Conservation (phyloP, 192 early-diverging fungal species). For the Glomus cerebriforme region DNA sequence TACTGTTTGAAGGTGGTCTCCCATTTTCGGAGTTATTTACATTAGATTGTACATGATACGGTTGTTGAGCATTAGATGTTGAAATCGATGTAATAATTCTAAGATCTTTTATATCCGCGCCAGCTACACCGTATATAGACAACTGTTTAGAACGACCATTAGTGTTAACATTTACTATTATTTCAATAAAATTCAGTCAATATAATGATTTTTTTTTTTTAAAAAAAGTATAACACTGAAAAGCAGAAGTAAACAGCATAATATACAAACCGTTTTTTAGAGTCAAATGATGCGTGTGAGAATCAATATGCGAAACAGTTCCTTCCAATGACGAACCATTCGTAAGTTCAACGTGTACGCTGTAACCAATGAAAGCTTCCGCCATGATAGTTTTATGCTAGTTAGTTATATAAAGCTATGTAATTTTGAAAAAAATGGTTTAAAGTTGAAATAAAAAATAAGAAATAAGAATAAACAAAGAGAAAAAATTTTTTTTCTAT, state of each 20-base stretch:
- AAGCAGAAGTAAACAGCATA: not conserved
- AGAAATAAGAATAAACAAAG: not conserved
- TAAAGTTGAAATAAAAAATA: not conserved
- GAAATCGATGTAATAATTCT: conserved; percentile 48
- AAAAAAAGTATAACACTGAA: not conserved
- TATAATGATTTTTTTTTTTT: conserved; percentile 2
- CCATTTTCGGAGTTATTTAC: not conserved
- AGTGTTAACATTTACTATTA: conserved; percentile 17
- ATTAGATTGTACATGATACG: conserved; percentile 25
- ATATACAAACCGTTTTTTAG: conserved; percentile 55
- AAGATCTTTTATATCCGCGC: conserved; percentile 67
- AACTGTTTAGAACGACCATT: conserved; percentile 40
- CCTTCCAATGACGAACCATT: conserved; percentile 58
- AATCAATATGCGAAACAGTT: conserved; percentile 61
- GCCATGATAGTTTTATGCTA: conserved; percentile 43
- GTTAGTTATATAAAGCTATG: not conserved
- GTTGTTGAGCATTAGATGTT: conserved; percentile 33
- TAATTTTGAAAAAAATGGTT: not conserved
- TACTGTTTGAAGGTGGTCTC: not conserved
- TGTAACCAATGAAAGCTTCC: conserved; percentile 56
- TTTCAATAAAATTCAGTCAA: not conserved
- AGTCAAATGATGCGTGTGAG: conserved; percentile 60
- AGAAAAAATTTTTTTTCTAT: too few relatives aligned
- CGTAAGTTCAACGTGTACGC: conserved; percentile 54
- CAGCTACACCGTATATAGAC: conserved; percentile 51